A percentile compares a stretch with the other conserved stretches of the same genome.
Conservation (phyloP, 768 basidiomycete species). For the Boletus pseudopeckii region DNA sequence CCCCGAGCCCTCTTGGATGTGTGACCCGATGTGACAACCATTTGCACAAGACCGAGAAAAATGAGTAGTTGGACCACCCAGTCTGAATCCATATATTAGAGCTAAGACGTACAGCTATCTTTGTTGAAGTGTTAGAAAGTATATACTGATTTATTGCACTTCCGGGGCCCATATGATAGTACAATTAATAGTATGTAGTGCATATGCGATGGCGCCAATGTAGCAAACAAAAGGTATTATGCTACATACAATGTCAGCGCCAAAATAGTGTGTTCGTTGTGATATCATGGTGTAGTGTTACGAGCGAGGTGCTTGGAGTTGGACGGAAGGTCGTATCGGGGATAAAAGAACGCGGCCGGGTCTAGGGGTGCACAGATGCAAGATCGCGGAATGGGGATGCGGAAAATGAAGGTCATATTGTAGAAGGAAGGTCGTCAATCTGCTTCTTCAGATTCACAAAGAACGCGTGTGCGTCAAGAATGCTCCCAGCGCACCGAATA, state of each 20-base stretch:
- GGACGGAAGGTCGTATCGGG: background rate
- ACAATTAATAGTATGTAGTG: background rate
- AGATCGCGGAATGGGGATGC: background rate
- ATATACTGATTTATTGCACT: no score
- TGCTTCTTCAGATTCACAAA: constrained; percentile 50
- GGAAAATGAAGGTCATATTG: constrained; percentile 31
- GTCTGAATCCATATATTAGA: no score
- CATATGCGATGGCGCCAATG: background rate
- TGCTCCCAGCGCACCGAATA: constrained; percentile 61
- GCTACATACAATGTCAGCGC: background rate
- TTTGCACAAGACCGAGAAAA: no score
- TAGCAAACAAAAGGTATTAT: background rate
- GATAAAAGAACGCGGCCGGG: background rate
- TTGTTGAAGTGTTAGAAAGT: no score
- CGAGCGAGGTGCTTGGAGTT: no score
- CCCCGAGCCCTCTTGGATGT: no score
- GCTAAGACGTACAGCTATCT: no score
- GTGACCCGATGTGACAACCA: no score
- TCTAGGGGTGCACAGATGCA: background rate
- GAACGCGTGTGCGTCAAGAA: constrained; percentile 58
- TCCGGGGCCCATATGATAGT: no score
- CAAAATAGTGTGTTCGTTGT: background rate
- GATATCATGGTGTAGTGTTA: background rate
- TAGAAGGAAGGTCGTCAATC: constrained; percentile 52
- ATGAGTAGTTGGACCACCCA: no score